Percentiles rank a stretch among this genome's conserved stretches.
Evolutionary conservation across 148 eudicot species (phyloP).

Genomic region (Persicaria tinctoria): DNA sequence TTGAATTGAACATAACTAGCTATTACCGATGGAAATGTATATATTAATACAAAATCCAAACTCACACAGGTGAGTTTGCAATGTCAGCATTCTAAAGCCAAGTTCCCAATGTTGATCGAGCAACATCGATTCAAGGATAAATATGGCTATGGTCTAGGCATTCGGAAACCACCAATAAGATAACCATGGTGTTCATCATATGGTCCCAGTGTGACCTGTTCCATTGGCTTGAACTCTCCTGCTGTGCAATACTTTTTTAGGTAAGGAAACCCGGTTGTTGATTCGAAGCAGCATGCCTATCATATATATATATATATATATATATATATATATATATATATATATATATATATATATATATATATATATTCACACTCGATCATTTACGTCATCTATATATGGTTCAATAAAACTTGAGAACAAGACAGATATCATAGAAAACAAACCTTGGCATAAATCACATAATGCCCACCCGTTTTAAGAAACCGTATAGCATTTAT

Average conservation of each 20-base stretch:
- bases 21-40: no score
- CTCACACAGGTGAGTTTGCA: no score
- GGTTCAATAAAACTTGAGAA: no score
- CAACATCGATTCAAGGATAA: no score
- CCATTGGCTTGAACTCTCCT: background rate
- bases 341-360: no score
- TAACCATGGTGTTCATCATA: background rate
- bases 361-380: no score
- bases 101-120: no score
- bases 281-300: background rate
- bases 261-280: background rate
- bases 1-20: no score
- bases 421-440: background rate
- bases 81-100: no score
- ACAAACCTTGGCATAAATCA: background rate
- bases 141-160: background rate
- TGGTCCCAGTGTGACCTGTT: background rate
- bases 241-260: background rate
- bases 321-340: no score
- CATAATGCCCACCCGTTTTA: background rate
- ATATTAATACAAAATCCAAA: no score
- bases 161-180: background rate
- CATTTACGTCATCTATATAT: background rate
- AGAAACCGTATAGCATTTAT: background rate
- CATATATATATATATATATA: no score